Base-by-base conservation (phyloP, 2,329 filamentous ascomycete genomes). In the Botrytis tulipae region DNA sequence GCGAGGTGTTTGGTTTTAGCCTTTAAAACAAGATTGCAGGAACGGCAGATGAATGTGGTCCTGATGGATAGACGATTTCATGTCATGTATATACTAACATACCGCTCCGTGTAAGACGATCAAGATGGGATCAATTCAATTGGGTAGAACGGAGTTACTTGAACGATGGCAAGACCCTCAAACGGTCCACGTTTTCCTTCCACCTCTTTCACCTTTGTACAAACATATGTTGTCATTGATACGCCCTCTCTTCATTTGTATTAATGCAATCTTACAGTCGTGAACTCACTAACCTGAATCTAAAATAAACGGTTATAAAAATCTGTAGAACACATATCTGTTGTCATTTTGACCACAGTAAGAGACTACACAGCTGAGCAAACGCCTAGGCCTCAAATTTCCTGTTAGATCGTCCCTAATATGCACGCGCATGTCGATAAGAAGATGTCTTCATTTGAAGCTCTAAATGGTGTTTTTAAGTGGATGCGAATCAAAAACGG, bases 1-100 rank as follows among this genome's bases (percentile, higher is more conserved):
- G 62, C 62, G 22, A 72, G 70, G 62, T 37, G 37, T 68, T 68
- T 60, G 62, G 25, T 57, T 68, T 57, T 18, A 68, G 25, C 6
- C 18, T 69, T 22, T 12, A 32, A 10, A 12, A 5, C 42, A 57
- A 32, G 20, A 25, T 32, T 57, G 18, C 8, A 20, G 48, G 48
- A n/a, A 51, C 16, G n/a, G 66, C 20, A 57, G 40, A 57, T 57
- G n/a, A 42, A 68, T 57, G 10, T 16, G 48, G 7, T 4, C 29
- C 18, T 42, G 35, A 57, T 12, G 40, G 29, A 69, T 32, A n/a
- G 48, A 18, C 66, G 25, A 16, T 57, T 16, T 57, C 4, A 32
- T 32, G 29, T 57, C 66, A 59, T 69, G 48, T 44, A 69, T 69
- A 57, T 69, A 57, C 48, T 20, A 69, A 32, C 29, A 40, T 69